Evolutionary conservation across 306 rosid genomes (phyloP).

Genomic region (Castanea mollissima): DNA sequence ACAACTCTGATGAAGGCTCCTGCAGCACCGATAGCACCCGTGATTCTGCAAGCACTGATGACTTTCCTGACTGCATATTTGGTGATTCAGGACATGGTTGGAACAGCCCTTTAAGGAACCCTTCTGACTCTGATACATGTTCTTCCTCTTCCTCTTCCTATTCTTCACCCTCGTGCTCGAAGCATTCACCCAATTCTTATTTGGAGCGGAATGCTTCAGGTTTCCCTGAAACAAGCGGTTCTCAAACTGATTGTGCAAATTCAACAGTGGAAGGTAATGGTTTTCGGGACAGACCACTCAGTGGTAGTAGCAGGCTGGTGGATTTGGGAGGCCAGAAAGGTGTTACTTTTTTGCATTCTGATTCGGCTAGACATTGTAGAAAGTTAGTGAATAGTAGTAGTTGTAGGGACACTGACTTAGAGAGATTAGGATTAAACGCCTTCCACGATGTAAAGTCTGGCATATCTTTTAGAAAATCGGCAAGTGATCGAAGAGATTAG

Average conservation of each 20-base stretch:
- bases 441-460: slow-evolving; percentile 40
- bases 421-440: slow-evolving; percentile 54
- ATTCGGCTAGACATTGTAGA: slow-evolving; percentile 48
- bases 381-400: slow-evolving; percentile 49
- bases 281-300: slow-evolving; percentile 12
- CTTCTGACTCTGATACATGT: slow-evolving; percentile 49
- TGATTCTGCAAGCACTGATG: slow-evolving; percentile 66
- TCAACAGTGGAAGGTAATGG: slow-evolving; percentile 11
- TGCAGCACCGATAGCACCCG: slow-evolving; percentile 77
- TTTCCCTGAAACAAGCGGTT: slow-evolving; percentile 30
- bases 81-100: slow-evolving; percentile 63
- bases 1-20: slow-evolving; percentile 81
- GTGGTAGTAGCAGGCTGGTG: slow-evolving; percentile 18
- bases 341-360: slow-evolving; percentile 48
- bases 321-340: slow-evolving; percentile 30
- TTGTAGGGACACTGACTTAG: slow-evolving; percentile 42
- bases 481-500: slow-evolving; percentile 41
- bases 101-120: slow-evolving; percentile 38
- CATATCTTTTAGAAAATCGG: slow-evolving; percentile 46
- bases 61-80: slow-evolving; percentile 72
- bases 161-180: slow-evolving; percentile 49
- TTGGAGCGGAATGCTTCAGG: slow-evolving; percentile 48
- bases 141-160: slow-evolving; percentile 48
- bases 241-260: slow-evolving; percentile 15
- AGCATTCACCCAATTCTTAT: slow-evolving; percentile 59